Conservation (phyloP, 2,329 filamentous ascomycete genomes). For the Diaporthe batatas region DNA sequence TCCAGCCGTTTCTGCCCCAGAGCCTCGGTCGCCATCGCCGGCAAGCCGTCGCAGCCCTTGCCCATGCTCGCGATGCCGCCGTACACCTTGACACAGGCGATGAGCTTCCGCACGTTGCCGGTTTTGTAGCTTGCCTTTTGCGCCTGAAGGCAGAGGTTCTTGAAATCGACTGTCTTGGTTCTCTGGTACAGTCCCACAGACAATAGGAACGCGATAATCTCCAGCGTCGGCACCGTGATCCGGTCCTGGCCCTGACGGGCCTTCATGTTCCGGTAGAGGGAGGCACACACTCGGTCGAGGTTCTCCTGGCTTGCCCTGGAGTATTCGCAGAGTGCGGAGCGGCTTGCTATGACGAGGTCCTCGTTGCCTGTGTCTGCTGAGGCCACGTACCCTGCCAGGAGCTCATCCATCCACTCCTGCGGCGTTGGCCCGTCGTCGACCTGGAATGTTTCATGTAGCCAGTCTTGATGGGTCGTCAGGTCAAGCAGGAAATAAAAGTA, state of each 20-base stretch:
- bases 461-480: constrained; percentile 54
- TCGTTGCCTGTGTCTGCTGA: constrained; percentile 85
- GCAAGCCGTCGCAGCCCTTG: constrained; percentile 27
- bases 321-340: constrained; percentile 72
- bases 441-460: constrained; percentile 55
- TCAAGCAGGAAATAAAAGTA: constrained; percentile 71
- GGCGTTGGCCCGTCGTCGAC: constrained; percentile 51
- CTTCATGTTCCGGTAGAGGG: constrained; percentile 68
- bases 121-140: constrained; percentile 88
- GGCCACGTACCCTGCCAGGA: constrained; percentile 77
- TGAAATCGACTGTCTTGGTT: constrained; percentile 57
- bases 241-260: constrained; percentile 73
- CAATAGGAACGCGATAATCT: constrained; percentile 82
- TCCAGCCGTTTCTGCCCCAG: constrained; percentile 54
- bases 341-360: constrained; percentile 77
- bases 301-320: constrained; percentile 58
- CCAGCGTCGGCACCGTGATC: constrained; percentile 80
- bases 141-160: constrained; percentile 75
- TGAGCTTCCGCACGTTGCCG: constrained; percentile 83
- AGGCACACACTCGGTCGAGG: constrained; percentile 60
- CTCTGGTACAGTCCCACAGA: constrained; percentile 67
- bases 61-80: constrained; percentile 69
- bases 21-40: constrained; percentile 43
- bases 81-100: constrained; percentile 85
- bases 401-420: constrained; percentile 60